phyloP scores from a whole-genome alignment of 2,329 filamentous ascomycete genomes.

The Stromatinia cepivora region DNA sequence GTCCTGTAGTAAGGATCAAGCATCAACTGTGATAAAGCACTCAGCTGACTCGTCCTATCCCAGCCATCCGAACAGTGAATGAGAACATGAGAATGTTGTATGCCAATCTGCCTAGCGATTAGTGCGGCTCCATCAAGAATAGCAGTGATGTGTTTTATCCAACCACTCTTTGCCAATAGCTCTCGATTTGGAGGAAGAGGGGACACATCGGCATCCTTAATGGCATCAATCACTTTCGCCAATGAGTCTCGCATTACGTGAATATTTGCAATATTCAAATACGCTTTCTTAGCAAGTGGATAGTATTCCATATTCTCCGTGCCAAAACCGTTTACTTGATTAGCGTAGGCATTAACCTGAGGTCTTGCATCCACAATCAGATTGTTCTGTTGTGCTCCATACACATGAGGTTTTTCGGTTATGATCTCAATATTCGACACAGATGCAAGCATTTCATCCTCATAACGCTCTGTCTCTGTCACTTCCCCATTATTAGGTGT shows the following conservation, averaged over 20 bases:
- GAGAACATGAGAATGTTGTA: constrained; percentile 90
- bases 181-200: constrained; percentile 80
- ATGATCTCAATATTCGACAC: constrained; percentile 48
- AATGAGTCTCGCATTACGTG: constrained; percentile 96
- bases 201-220: constrained; percentile 91
- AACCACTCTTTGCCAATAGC: constrained; percentile 77
- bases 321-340: constrained; percentile 88
- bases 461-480: constrained; percentile 63
- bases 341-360: constrained; percentile 89
- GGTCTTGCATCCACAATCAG: constrained; percentile 95
- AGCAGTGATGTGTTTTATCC: constrained; percentile 85
- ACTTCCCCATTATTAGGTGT: constrained; percentile 46
- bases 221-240: constrained; percentile 79
- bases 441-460: constrained; percentile 64
- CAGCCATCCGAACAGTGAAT: constrained; percentile 99
- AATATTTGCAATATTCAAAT: constrained; percentile 96
- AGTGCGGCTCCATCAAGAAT: constrained; percentile 82
- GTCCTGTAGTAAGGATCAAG: constrained; percentile 95
- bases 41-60: constrained; percentile 95
- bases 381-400: constrained; percentile 90
- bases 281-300: constrained; percentile 85
- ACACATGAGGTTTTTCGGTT: constrained; percentile 66
- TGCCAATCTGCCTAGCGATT: constrained; percentile 83
- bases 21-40: constrained; percentile 87
- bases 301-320: constrained; percentile 99